phyloP scores from a whole-genome alignment of 768 basidiomycete genomes.

The Mycena kentingensis region DNA sequence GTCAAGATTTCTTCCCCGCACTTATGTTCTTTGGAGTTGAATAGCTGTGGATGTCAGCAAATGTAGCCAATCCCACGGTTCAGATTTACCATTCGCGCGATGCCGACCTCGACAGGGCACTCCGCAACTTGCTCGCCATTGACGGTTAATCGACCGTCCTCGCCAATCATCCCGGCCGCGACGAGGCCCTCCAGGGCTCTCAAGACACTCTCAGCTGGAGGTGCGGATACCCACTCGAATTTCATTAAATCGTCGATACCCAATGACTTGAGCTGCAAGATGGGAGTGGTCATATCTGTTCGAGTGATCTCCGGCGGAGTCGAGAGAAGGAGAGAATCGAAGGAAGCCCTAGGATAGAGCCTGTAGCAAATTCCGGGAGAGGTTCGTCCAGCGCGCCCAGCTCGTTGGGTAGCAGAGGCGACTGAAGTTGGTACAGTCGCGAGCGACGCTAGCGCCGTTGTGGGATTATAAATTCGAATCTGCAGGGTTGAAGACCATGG shows the following conservation, averaged over 20 bases:
- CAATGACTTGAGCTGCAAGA: slow-evolving; percentile 91
- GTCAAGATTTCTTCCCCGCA: slow-evolving; percentile 97
- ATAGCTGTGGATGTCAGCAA: slow-evolving; percentile 54
- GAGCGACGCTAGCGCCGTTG: slow-evolving; percentile 81
- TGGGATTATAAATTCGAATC: slow-evolving; percentile 91
- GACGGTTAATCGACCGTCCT: slow-evolving; percentile 73
- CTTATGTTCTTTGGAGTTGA: slow-evolving; percentile 78
- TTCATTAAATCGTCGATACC: slow-evolving; percentile 95
- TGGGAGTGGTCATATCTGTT: slow-evolving; percentile 86
- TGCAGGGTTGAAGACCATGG: slow-evolving; percentile 31
- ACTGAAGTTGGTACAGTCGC: slow-evolving; percentile 80
- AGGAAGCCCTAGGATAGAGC: slow-evolving; percentile 71
- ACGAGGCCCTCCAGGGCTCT: slow-evolving; percentile 84
- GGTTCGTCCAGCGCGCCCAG: slow-evolving; percentile 94
- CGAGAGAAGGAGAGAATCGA: slow-evolving; percentile 61
- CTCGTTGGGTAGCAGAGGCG: slow-evolving; percentile 90
- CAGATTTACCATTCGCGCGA: slow-evolving; percentile 85
- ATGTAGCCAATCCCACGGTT: not conserved
- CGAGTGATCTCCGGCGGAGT: slow-evolving; percentile 91
- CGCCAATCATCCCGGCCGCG: slow-evolving; percentile 80
- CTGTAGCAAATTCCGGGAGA: slow-evolving; percentile 91
- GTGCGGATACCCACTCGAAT: slow-evolving; percentile 92
- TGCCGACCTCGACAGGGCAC: slow-evolving; percentile 88
- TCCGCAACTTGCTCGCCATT: slow-evolving; percentile 90
- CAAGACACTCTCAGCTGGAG: slow-evolving; percentile 83